Evolutionary conservation across 2,329 filamentous ascomycete species (phyloP).

Genomic region (Arthrinium phaeospermum): DNA sequence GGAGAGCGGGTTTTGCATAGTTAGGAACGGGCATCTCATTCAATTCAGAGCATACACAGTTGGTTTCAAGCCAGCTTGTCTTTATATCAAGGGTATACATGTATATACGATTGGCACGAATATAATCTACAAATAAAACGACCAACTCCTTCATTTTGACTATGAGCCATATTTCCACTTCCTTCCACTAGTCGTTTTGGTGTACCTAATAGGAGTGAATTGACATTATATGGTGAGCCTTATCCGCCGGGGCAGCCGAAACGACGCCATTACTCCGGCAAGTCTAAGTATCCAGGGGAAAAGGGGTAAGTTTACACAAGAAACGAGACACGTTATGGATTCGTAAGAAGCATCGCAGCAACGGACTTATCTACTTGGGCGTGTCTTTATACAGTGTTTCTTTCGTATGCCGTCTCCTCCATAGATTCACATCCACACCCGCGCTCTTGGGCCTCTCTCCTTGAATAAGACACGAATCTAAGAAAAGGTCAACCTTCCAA

Average conservation of each 20-base stretch:
- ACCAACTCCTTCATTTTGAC: neutral
- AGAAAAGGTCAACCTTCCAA: slow-evolving; percentile 52
- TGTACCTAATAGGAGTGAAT: neutral
- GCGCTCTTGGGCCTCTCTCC: neutral
- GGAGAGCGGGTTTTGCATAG: neutral
- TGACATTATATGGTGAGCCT: neutral
- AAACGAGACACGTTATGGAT: neutral
- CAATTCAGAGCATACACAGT: neutral
- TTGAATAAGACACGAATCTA: neutral
- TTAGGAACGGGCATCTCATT: neutral
- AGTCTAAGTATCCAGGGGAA: neutral
- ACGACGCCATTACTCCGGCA: neutral
- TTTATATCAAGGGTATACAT: neutral
- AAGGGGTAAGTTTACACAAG: neutral
- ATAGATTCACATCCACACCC: neutral
- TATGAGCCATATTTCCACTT: neutral
- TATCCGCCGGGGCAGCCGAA: neutral
- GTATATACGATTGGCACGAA: neutral
- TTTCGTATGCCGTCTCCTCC: neutral
- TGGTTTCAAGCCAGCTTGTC: slow-evolving; percentile 2
- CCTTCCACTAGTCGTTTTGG: neutral
- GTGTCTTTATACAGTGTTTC: neutral
- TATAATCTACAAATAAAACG: neutral
- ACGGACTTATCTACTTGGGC: neutral
- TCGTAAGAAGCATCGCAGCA: neutral